Conservation (phyloP, 2,329 filamentous ascomycete genomes). For the Fusarium euwallaceae region DNA sequence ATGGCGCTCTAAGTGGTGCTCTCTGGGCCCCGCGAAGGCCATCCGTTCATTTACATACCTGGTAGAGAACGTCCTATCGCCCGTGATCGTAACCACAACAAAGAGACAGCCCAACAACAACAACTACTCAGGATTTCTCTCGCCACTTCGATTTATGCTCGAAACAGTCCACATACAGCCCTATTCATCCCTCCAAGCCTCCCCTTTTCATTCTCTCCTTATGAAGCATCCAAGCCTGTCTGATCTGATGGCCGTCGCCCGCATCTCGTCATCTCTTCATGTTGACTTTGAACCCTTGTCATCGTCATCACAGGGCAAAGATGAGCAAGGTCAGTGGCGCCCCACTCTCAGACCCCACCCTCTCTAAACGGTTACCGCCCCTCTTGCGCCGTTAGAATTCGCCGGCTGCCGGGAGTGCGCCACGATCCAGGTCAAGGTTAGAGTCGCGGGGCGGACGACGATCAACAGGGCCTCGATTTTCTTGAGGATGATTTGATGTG, state of each 20-base stretch:
- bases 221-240: neutral
- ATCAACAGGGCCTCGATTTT: conserved; percentile 16
- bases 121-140: neutral
- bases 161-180: neutral
- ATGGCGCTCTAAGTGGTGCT: conserved; percentile 18
- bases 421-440: conserved; percentile 37
- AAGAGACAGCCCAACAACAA: neutral
- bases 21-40: conserved; percentile 13
- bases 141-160: neutral
- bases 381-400: conserved; percentile 33
- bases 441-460: conserved; percentile 20
- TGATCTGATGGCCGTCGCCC: neutral
- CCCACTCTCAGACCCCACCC: conserved; percentile 26
- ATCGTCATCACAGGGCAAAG: conserved; percentile 28
- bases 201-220: neutral
- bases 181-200: neutral
- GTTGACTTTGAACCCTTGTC: conserved; percentile 11
- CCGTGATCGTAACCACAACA: neutral
- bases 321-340: conserved; percentile 26
- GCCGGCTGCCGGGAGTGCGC: conserved; percentile 31
- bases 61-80: conserved; percentile 2
- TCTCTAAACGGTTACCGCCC: conserved; percentile 37
- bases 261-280: neutral
- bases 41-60: conserved; percentile 24
- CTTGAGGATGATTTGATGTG: neutral